Conservation (phyloP, 1,284 basidiomycete genomes). For the Macrocystidia cucumis region DNA sequence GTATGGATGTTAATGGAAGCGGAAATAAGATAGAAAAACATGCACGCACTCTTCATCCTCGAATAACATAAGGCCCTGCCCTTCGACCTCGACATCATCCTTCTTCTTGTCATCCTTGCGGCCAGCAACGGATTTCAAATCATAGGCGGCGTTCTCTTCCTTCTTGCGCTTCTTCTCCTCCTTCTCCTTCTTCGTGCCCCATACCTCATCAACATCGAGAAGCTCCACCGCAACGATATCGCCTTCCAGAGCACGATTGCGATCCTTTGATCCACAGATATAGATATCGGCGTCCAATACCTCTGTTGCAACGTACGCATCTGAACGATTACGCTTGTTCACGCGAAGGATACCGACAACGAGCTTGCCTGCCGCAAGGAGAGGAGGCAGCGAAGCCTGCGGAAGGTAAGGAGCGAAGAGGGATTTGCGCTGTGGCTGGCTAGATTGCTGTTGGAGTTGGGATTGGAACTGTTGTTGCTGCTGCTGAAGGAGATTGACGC, state of each 20-base stretch:
- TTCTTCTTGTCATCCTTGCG: conserved; percentile 99
- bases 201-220: conserved; percentile 96
- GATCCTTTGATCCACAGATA: conserved; percentile 97
- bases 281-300: conserved; percentile 99
- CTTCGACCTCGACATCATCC: conserved; percentile 99
- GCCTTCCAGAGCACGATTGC: conserved; percentile 96
- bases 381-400: conserved; percentile 93
- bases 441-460: conserved; percentile 85
- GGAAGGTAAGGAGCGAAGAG: conserved; percentile 98
- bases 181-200: conserved; percentile 99
- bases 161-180: conserved; percentile 99
- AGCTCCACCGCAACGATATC: conserved; percentile 99
- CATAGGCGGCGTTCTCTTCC: conserved; percentile 95
- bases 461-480: conserved; percentile 88
- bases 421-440: conserved; percentile 93
- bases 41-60: conserved; percentile 98
- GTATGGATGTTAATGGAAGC: conserved; percentile 11
- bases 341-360: conserved; percentile 97
- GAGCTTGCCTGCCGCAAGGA: conserved; percentile 96
- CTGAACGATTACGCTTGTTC: conserved; percentile 98
- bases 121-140: conserved; percentile 63
- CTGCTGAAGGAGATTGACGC: conserved; percentile 74
- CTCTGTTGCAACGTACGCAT: conserved; percentile 99
- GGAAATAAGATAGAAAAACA: conserved; percentile 17
- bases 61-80: conserved; percentile 92